Conservation (phyloP, 2,329 filamentous ascomycete genomes). For the Setomelanomma holmii region DNA sequence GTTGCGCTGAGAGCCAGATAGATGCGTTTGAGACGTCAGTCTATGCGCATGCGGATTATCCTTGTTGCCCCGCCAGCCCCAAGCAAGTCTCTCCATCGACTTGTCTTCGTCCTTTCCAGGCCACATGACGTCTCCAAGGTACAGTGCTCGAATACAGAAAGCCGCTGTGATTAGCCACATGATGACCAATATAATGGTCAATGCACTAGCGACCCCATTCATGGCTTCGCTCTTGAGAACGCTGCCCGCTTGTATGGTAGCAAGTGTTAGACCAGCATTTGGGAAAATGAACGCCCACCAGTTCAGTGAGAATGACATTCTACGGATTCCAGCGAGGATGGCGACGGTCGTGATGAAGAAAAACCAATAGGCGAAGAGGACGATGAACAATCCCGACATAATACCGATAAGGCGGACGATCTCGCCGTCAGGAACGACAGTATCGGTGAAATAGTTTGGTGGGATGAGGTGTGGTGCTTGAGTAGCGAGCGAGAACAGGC, state of each 20-base stretch:
- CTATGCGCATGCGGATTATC: slow-evolving; percentile 12
- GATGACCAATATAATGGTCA: slow-evolving; percentile 62
- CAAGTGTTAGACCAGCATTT: slow-evolving; percentile 68
- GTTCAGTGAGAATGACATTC: slow-evolving; percentile 48
- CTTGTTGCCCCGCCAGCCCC: slow-evolving; percentile 32
- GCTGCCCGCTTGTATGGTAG: slow-evolving; percentile 64
- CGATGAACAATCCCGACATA: slow-evolving; percentile 55
- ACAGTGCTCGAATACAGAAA: slow-evolving; percentile 59
- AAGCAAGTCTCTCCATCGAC: slow-evolving; percentile 31
- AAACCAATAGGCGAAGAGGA: slow-evolving; percentile 60
- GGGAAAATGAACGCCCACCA: slow-evolving; percentile 72
- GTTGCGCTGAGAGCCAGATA: no score
- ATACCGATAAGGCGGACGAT: slow-evolving; percentile 53
- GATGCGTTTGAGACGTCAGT: background rate
- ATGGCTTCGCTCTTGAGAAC: slow-evolving; percentile 60
- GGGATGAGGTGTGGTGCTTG: slow-evolving; percentile 48
- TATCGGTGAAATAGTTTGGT: slow-evolving; percentile 42
- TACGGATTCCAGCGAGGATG: slow-evolving; percentile 46
- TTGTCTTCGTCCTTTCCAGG: slow-evolving; percentile 55
- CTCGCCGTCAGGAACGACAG: slow-evolving; percentile 41
- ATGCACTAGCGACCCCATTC: slow-evolving; percentile 61
- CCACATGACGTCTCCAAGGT: slow-evolving; percentile 61
- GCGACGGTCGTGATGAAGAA: slow-evolving; percentile 54
- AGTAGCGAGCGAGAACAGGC: slow-evolving; percentile 56
- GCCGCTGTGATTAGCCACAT: slow-evolving; percentile 63